Base-by-base conservation (phyloP, 495 filamentous ascomycete species). In the Trichoderma asperelloides region DNA sequence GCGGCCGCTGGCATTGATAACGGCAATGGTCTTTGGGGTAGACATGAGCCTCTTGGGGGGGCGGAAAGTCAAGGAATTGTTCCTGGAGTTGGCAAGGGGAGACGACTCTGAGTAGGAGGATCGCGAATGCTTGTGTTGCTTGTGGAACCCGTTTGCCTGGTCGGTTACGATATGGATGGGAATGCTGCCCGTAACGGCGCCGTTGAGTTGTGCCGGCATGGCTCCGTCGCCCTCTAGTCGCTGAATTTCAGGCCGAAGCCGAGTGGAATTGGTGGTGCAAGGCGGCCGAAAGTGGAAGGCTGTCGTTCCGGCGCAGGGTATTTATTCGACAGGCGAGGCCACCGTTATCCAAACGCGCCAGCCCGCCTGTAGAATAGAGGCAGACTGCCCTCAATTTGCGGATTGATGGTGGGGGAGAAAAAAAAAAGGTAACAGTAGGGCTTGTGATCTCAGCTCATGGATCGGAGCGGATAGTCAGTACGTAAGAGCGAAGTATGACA, bases 1-100 rank as follows among this genome's bases (percentile, higher is more conserved):
- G 69, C 94, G 88, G 68, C 94, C 94, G 69, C 89, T 91, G 76
- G 89, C 88, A 78, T 98, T 98, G 75, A 97, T 92, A 73, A 95
- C 88, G 71, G 91, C 93, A 71, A 97, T 92, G 62, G 88, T 93
- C 79, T 93, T 91, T 49, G 85, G 81, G 66, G 83, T 81, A 63
- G 80, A 80, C 70, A 79, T 81, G 39, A 78, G 74, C 66, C 83
- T 76, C 71, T 85, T 85, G 15, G 79, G 70, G 4, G 83, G 83
- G 21, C 83, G 81, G 69, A 81, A 80, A 8, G 71, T 80, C 65
- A 81, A 65, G 16, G 78, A 81, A 68, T 81, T 81, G 66, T 81
- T 81, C 68, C 81, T 74, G 0, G 81, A 82, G 64, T 30, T 30
- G 27, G 75, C 71, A 28, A 82, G 77, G n/a, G 80, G 80, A 5